A percentile compares a stretch with the other conserved stretches of the same genome.
Conservation (phyloP, 257 asterid genomes). For the Gynochthodes officinalis region DNA sequence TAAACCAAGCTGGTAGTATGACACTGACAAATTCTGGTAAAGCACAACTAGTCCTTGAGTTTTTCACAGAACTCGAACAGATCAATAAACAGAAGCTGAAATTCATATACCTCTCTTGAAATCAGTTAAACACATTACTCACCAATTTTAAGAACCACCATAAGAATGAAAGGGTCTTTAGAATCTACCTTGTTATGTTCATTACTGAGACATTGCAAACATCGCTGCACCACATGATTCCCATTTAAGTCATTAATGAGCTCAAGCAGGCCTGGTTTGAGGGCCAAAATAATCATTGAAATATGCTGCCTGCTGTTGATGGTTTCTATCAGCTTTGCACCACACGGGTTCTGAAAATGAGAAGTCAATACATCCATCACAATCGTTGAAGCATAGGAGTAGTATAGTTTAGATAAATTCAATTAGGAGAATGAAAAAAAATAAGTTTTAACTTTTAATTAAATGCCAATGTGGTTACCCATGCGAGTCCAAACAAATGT, state of each 20-base stretch:
- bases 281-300: slow-evolving; percentile 31
- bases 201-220: slow-evolving; percentile 33
- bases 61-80: background rate
- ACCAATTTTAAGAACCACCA: background rate
- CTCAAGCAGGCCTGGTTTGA: slow-evolving; percentile 37
- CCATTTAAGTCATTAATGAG: slow-evolving; percentile 43
- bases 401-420: background rate
- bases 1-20: background rate
- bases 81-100: background rate
- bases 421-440: background rate
- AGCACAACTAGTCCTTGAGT: background rate
- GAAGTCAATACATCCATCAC: background rate
- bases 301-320: slow-evolving; percentile 35
- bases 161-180: background rate
- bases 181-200: slow-evolving; percentile 38
- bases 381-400: background rate
- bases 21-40: background rate
- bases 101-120: background rate
- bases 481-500: slow-evolving; percentile 27
- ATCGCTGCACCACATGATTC: slow-evolving; percentile 42
- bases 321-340: slow-evolving; percentile 39
- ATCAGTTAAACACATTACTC: background rate
- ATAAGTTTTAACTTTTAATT: background rate
- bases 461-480: slow-evolving; percentile 31
- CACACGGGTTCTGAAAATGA: slow-evolving; percentile 36